Evolutionary conservation across 2,329 filamentous ascomycete genomes (phyloP).

Genomic region (Beauveria sp.): DNA sequence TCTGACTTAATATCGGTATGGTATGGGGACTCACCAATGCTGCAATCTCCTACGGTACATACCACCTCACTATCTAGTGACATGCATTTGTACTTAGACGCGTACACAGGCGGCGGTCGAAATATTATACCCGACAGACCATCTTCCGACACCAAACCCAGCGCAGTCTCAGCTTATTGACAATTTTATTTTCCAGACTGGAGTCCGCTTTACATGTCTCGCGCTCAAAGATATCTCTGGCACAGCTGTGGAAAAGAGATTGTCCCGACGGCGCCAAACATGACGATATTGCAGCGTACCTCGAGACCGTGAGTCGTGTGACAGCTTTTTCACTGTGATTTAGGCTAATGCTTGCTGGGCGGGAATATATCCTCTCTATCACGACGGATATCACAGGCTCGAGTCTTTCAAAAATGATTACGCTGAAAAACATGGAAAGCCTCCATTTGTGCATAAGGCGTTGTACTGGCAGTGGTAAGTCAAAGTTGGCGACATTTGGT

Average conservation of each 20-base stretch:
- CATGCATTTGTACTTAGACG: not conserved
- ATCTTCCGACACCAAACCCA: not conserved
- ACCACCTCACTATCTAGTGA: not conserved
- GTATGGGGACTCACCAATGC: not conserved
- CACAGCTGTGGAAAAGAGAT: not conserved
- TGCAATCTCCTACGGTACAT: not conserved
- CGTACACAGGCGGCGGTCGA: not conserved
- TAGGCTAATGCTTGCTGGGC: not conserved
- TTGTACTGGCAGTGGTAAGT: not conserved
- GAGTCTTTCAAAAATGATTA: not conserved
- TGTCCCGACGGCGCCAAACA: not conserved
- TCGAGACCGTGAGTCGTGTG: not conserved
- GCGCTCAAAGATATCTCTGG: not conserved
- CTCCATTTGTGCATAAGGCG: not conserved
- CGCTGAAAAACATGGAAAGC: not conserved
- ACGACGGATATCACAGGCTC: not conserved
- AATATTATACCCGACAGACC: not conserved
- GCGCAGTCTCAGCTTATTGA: not conserved
- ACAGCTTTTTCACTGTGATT: no score
- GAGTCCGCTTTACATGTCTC: not conserved
- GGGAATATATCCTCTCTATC: not conserved
- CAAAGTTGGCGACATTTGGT: no score
- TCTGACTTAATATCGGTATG: not conserved
- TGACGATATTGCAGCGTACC: not conserved
- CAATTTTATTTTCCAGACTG: not conserved